Percentiles rank a stretch among this genome's conserved stretches.
Evolutionary conservation across 2,329 filamentous ascomycete species (phyloP).

Genomic region (Epichloe gansuensis): DNA sequence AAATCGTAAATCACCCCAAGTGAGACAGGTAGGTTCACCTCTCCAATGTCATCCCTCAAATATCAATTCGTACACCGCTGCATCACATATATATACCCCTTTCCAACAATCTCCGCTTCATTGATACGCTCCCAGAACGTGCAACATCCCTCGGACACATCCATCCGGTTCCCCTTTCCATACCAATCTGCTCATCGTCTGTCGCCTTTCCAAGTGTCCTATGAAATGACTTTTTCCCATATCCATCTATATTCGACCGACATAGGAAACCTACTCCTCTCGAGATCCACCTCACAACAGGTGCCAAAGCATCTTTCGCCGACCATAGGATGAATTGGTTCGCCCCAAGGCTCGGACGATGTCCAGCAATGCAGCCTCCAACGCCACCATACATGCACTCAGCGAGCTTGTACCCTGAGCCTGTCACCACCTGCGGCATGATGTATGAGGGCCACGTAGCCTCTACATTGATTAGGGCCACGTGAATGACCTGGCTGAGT

Average conservation of each 20-base stretch:
- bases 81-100: not conserved
- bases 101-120: not conserved
- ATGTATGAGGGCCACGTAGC: not conserved
- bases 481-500: not conserved
- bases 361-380: constrained; percentile 3
- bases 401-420: not conserved
- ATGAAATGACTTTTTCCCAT: not conserved
- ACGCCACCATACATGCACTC: not conserved
- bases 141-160: not conserved
- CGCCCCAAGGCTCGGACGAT: not conserved
- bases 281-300: not conserved
- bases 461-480: not conserved
- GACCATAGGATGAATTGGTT: not conserved
- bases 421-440: not conserved
- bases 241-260: not conserved
- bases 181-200: not conserved
- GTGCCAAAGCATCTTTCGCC: not conserved
- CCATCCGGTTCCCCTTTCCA: not conserved
- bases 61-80: not conserved
- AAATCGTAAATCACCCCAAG: no score
- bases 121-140: not conserved
- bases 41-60: not conserved
- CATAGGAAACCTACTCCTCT: not conserved
- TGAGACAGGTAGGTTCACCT: no score
- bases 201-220: not conserved